Evolutionary conservation across 345 rosid species (phyloP).

Genomic region (Raphanus raphanistrum): DNA sequence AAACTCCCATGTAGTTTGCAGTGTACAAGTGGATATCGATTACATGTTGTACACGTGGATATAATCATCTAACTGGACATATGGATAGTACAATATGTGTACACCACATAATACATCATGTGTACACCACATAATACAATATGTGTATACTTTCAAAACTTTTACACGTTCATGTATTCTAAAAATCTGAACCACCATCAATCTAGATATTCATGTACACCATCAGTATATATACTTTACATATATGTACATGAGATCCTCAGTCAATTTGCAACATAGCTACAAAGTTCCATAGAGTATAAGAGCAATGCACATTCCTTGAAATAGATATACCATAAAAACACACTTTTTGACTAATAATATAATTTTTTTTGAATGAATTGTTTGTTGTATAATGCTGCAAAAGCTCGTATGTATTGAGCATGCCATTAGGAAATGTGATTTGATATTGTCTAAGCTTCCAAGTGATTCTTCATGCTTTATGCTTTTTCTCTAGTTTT

Average conservation of each 20-base stretch:
- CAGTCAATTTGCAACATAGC: no score
- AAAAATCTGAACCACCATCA: background rate
- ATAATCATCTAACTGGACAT: background rate
- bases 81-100: background rate
- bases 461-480: no score
- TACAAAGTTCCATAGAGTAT: no score
- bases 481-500: no score
- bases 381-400: no score
- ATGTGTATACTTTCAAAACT: background rate
- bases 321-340: no score
- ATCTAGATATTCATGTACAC: no score
- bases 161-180: background rate
- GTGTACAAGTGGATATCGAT: background rate
- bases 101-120: background rate
- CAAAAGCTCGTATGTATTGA: no score
- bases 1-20: background rate
- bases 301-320: no score
- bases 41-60: background rate
- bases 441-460: no score
- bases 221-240: background rate
- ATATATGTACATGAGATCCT: background rate
- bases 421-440: background rate
- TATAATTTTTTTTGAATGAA: no score
- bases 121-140: background rate
- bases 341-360: no score